These are phyloP conservation scores for Lecanoromycetidae sp. DNA, from an alignment of 2,329 filamentous ascomycete species.

Conservation along the genomic window DNA sequence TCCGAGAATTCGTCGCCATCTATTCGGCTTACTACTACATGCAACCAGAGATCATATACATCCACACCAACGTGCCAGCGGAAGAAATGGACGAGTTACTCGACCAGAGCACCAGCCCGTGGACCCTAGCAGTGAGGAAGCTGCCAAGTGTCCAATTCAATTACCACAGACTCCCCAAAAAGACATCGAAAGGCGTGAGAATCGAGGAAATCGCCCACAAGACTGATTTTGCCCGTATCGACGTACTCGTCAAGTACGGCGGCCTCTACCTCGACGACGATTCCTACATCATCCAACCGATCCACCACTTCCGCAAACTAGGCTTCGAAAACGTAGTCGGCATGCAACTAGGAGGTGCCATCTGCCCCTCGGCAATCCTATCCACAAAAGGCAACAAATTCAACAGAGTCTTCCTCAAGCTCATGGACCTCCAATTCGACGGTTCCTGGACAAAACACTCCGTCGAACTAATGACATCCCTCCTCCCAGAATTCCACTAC, in stretches of 20 bases:
- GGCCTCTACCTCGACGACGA: conserved; percentile 6
- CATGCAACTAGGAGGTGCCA: background rate
- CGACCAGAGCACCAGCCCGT: background rate
- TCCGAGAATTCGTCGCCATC: conserved; percentile 1
- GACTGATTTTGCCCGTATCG: background rate
- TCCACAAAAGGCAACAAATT: background rate
- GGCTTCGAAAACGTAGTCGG: background rate
- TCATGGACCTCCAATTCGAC: background rate
- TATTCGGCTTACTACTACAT: conserved; percentile 1
- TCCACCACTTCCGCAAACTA: background rate
- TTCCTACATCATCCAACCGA: background rate
- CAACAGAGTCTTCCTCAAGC: background rate
- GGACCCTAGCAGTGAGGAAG: background rate
- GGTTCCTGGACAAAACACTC: conserved; percentile 3
- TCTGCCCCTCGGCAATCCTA: background rate
- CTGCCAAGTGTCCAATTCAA: background rate
- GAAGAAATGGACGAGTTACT: background rate
- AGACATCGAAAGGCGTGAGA: background rate
- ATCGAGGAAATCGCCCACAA: background rate
- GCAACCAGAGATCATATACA: conserved; percentile 1
- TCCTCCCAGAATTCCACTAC: background rate
- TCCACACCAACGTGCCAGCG: background rate
- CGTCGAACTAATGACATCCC: background rate
- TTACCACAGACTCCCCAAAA: background rate
- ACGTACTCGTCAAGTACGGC: background rate